phyloP scores from a whole-genome alignment of 257 asterid genomes.

The Plectranthus barbatus region DNA sequence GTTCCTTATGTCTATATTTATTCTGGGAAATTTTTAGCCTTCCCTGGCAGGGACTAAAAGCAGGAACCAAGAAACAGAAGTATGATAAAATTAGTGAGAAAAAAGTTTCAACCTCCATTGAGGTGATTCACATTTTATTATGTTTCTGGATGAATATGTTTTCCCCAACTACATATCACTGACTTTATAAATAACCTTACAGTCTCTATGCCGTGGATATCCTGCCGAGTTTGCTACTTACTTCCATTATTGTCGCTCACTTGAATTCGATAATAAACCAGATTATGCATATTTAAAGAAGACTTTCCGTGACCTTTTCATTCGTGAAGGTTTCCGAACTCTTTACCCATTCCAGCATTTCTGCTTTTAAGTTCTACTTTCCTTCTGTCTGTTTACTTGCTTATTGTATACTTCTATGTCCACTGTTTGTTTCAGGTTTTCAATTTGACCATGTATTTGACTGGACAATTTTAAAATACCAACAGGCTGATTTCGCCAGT shows the following conservation, averaged over 20 bases:
- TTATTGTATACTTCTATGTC: background rate
- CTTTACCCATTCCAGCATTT: background rate
- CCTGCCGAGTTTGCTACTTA: constrained; percentile 81
- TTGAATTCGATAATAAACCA: constrained; percentile 72
- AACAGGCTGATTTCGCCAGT: constrained; percentile 67
- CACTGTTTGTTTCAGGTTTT: constrained; percentile 56
- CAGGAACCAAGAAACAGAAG: constrained; percentile 88
- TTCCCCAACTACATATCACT: constrained; percentile 8
- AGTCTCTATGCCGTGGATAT: constrained; percentile 73
- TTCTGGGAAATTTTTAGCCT: constrained; percentile 41
- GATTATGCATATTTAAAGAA: constrained; percentile 78
- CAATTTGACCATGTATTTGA: constrained; percentile 76
- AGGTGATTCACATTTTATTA: constrained; percentile 34
- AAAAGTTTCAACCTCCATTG: constrained; percentile 83
- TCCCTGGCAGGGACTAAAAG: constrained; percentile 97
- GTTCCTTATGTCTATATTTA: constrained; percentile 14
- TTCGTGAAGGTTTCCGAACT: constrained; percentile 75
- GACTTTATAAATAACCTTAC: constrained; percentile 10
- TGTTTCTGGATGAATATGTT: background rate
- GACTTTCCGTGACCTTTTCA: constrained; percentile 77
- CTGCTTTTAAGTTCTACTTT: background rate
- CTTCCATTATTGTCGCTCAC: constrained; percentile 86
- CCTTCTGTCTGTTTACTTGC: background rate
- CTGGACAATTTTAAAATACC: constrained; percentile 85
- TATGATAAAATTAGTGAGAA: constrained; percentile 82